Evolutionary conservation across 2,329 filamentous ascomycete species (phyloP), one percentile per base, ranked within the genome.

Genomic region (Colletotrichum noveboracense): DNA sequence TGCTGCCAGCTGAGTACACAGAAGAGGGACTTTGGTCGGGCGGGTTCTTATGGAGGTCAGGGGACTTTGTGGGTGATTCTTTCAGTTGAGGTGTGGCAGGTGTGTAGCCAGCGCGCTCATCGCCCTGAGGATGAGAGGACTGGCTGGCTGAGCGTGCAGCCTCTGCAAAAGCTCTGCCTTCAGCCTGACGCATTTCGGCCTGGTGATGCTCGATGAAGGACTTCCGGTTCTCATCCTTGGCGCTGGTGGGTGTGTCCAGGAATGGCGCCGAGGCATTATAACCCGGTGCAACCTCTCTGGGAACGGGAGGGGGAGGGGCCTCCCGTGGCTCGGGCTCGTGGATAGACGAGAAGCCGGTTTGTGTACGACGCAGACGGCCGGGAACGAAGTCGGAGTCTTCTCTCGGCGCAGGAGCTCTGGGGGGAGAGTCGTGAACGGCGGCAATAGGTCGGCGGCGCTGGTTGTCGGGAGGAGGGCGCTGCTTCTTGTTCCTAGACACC

Each of bases 111-210:
- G 65, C 55, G 62, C 69, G 66, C 60, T 78, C 79, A 74, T 80
- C 71, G 80, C 80, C 82, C 7, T 76, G 84, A 76, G 79, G 82
- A 80, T 32, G 76, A 78, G 76, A 79, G 82, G 56, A 79, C 80
- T 62, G 69, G 38, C 73, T 73, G 32, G 73, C 73, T n/a, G 84
- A 82, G 38, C 86, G 84, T 16, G 85, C 80, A 7, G 90, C 90
- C 74, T 90, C 87, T 9, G 90, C 87, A 77, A 93, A 88, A 9
- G 90, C 91, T 79, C 87, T 86, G 4, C 90, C 91, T 80, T 93
- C 92, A 7, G 89, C 91, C 78, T 89, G 84, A 48, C 91, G 88
- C 88, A 93, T 92, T 80, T 93, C 86, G 6, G 90, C 90, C 79
- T 88, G 89, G 77, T 90, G 90, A 21, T 87, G 86, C 80, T 90